Evolutionary conservation across 164 flowering plant species (phyloP), one percentile per base, ranked within the genome.

Genomic region (Stephania japonica): DNA sequence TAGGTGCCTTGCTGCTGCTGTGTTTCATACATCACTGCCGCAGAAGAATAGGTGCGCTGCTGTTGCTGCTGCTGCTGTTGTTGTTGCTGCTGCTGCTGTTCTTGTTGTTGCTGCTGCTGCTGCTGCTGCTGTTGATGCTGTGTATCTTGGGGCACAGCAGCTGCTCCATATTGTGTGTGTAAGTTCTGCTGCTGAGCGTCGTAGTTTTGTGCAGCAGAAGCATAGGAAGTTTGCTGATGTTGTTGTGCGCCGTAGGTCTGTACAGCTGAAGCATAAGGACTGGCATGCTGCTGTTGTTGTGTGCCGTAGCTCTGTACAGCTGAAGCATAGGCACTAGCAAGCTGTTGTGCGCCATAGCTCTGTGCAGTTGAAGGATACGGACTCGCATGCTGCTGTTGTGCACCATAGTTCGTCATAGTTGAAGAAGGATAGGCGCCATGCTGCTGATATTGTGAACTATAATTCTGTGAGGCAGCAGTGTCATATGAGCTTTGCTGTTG

Each of bases 1-100:
- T 76, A 76, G 62, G 50, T 32, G n/a, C 69, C 71, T 68, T 75
- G 77, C 69, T 78, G 77, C 27, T 70, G 72, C 42, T 69, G 74
- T 42, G 69, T 23, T 14, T 78, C 43, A 26, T 42, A 56, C 44
- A n/a, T 71, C 49, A 41, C 73, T 61, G 44, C 64, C 24, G 70
- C 80, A 67, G 84, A 73, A 70, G 79, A 49, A 8, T 56, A 68
- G 27, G 38, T 26, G 18, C 69, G 72, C 62, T 71, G 71, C 19
- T 78, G 77, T 12, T 32, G 75, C 18, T 32, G 38, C 38, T 32
- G 38, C 38, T 32, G 38, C 38, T 32, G 38, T 4, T 32, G 38
- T 4, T 32, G 38, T 4, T 1, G 38, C 38, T 1, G 32, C 32
- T 3, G 32, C 32, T 27, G 32, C 3, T 32, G 38, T 32, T 32